Conservation (phyloP, 2,329 filamentous ascomycete genomes). For the Colletotrichum viniferum region DNA sequence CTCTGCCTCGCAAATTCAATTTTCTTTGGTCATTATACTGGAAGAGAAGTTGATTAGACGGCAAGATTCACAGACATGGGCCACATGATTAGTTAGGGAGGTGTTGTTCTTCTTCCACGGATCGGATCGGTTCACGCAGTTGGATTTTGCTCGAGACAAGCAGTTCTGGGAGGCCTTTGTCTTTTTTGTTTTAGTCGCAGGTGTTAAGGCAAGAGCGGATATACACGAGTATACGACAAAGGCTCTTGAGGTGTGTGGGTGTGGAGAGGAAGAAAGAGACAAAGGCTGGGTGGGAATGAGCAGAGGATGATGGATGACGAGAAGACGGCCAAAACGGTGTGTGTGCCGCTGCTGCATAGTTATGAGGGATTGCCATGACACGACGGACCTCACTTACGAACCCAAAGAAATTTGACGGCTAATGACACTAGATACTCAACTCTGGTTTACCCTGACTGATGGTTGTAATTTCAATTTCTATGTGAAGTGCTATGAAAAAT, state of each 20-base stretch:
- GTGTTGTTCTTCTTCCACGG: background rate
- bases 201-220: background rate
- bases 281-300: background rate
- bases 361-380: conserved; percentile 6
- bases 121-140: background rate
- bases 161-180: background rate
- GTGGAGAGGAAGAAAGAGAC: background rate
- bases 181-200: background rate
- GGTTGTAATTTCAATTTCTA: background rate
- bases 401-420: conserved; percentile 16
- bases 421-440: conserved; percentile 14
- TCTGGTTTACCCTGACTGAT: background rate
- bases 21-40: conserved; percentile 13
- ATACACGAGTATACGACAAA: background rate
- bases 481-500: background rate
- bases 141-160: conserved; percentile 2
- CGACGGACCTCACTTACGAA: conserved; percentile 14
- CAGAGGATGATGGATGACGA: background rate
- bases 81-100: background rate
- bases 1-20: background rate
- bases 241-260: background rate
- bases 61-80: conserved; percentile 1
- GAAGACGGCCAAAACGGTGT: background rate
- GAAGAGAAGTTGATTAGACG: background rate
- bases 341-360: conserved; percentile 3